These are phyloP conservation scores for Cladophialophora immunda DNA, from an alignment of 2,329 filamentous ascomycete species.

Conservation along the genomic window DNA sequence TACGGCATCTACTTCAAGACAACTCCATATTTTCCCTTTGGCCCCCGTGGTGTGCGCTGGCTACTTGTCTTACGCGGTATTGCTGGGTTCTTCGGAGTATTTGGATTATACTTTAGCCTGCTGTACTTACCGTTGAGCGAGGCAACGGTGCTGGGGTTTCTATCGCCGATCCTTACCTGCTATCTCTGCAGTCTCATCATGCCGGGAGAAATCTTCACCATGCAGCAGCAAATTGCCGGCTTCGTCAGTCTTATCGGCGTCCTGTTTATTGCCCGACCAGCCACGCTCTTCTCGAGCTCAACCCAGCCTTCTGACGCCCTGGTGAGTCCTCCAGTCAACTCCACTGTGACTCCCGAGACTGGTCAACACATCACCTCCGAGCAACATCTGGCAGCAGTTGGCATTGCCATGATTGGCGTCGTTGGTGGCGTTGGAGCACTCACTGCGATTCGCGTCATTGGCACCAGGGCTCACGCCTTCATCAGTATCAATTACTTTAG, in stretches of 20 bases:
- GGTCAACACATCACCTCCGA: constrained; percentile 59
- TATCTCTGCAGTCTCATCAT: constrained; percentile 80
- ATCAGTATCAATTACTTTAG: constrained; percentile 88
- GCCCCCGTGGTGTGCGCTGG: constrained; percentile 70
- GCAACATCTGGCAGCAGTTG: constrained; percentile 75
- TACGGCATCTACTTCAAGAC: constrained; percentile 76
- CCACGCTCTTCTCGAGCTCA: constrained; percentile 59
- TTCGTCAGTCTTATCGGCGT: constrained; percentile 80
- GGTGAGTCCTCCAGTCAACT: constrained; percentile 43
- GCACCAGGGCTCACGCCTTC: constrained; percentile 80
- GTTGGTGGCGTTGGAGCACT: constrained; percentile 77
- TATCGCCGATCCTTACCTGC: constrained; percentile 79
- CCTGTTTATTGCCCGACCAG: constrained; percentile 80
- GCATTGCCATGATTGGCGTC: constrained; percentile 78
- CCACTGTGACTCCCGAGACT: constrained; percentile 31
- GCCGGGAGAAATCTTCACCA: constrained; percentile 77
- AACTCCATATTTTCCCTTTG: constrained; percentile 75
- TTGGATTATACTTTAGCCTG: constrained; percentile 77
- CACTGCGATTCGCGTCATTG: constrained; percentile 81
- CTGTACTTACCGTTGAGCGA: constrained; percentile 86
- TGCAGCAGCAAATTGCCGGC: constrained; percentile 77
- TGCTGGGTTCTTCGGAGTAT: constrained; percentile 79
- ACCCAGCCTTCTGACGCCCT: constrained; percentile 40
- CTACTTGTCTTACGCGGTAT: constrained; percentile 74
- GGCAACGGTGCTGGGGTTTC: constrained; percentile 88